phyloP scores from a whole-genome alignment of 1,284 basidiomycete genomes.

The Lignosus rhinocerotis region DNA sequence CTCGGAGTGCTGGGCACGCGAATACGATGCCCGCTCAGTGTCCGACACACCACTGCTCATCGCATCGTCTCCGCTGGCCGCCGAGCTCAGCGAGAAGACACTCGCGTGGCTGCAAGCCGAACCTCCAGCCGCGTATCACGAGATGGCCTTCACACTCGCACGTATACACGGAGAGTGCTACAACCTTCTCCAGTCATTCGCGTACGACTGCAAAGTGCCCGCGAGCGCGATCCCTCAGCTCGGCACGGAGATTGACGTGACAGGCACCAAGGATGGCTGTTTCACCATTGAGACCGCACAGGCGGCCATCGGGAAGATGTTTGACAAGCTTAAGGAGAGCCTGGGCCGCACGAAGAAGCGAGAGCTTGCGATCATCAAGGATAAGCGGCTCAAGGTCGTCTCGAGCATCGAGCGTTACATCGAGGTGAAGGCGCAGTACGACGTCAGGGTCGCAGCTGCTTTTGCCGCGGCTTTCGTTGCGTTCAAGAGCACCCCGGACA shows the following conservation, averaged over 20 bases:
- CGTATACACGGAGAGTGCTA: conserved; percentile 84
- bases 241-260: conserved; percentile 78
- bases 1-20: conserved; percentile 91
- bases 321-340: conserved; percentile 72
- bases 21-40: conserved; percentile 41
- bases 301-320: conserved; percentile 70
- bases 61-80: conserved; percentile 60
- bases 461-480: conserved; percentile 92
- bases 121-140: conserved; percentile 84
- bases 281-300: conserved; percentile 87
- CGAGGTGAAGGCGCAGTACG: conserved; percentile 84
- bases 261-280: conserved; percentile 59
- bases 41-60: conserved; percentile 43
- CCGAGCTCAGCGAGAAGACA: conserved; percentile 65
- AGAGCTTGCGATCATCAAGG: conserved; percentile 74
- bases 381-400: conserved; percentile 75
- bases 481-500: conserved; percentile 82
- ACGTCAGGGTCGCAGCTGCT: conserved; percentile 85
- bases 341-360: conserved; percentile 78
- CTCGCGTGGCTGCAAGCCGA: conserved; percentile 74
- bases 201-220: conserved; percentile 83
- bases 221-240: conserved; percentile 79
- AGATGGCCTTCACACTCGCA: conserved; percentile 84
- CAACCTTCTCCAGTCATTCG: conserved; percentile 80
- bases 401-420: conserved; percentile 83